Evolutionary conservation across 495 filamentous ascomycete species (phyloP), one percentile per base, ranked within the genome.

Genomic region (Cetradonia linearis): DNA sequence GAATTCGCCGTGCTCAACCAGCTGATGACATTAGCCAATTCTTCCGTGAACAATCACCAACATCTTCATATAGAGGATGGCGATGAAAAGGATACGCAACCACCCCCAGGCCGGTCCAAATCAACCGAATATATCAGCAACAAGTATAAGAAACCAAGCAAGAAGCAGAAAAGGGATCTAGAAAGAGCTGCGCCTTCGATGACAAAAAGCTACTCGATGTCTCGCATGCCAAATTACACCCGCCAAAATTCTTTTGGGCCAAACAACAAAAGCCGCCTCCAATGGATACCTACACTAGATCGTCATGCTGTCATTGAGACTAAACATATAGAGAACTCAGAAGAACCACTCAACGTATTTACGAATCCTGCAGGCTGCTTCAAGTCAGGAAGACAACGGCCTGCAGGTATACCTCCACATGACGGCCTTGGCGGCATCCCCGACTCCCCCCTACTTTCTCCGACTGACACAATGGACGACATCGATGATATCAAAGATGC

Each of bases 1-100:
- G 83, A 86, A 67, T 81, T 83, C 58, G 77, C 76, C 14, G 79
- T 86, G 49, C 74, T 85, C 33, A 80, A 82, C 55, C 74, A 75
- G 18, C 68, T 83, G 18, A 69, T 74, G 62, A 67, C 67, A 10
- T 55, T 67, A 13, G 65, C 67, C 65, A 67, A 67, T 27, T 67
- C 67, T 9, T 65, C 67, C 14, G 66, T 68, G 37, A 66, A 53
- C 53, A 62, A 46, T 28, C 61, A 63, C 50, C 63, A 66, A 63
- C 56, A 64, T 14, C 58, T 68, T 23, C 49, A 63, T 23, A 60
- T 68, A 27, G 60, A 68, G 28, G 66, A 68, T 20, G 66, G 62
- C 31, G 50, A 50, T 25, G 63, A 66, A 18, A 62, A 62, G 49
- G 54, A 31, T 31, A 3, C 27, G n/a, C 56, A 53, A 55, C 50